Conservation (phyloP, 257 asterid species). For the Voacanga thouarsii region DNA sequence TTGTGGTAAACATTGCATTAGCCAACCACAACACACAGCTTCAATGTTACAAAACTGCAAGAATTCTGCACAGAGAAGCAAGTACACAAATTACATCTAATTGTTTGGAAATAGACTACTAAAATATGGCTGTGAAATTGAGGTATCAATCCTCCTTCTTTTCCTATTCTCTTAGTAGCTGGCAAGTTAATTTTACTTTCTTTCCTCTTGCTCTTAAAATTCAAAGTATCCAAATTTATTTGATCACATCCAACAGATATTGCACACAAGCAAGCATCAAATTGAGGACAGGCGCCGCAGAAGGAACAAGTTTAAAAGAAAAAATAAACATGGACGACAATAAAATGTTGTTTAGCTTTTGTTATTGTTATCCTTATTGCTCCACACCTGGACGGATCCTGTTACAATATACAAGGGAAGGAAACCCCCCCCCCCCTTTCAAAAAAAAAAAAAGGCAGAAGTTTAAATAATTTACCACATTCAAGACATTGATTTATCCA, state of each 20-base stretch:
- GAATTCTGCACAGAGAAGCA: background rate
- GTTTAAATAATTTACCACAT: background rate
- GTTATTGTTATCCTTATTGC: background rate
- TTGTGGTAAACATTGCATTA: background rate
- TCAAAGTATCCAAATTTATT: no score
- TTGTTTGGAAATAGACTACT: background rate
- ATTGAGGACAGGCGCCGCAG: no score
- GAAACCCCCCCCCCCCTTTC: no score
- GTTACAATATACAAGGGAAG: background rate
- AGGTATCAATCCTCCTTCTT: no score
- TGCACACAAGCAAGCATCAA: background rate
- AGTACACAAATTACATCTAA: no score
- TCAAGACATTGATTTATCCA: slow-evolving; percentile 41
- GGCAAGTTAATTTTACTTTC: background rate
- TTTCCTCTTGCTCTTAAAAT: background rate
- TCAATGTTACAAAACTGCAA: background rate
- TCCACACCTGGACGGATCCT: background rate
- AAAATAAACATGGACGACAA: no score
- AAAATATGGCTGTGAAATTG: background rate
- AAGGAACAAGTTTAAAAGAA: background rate
- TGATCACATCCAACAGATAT: background rate
- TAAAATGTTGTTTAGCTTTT: background rate
- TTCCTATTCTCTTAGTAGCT: background rate
- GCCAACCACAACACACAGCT: background rate
- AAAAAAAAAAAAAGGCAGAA: background rate